phyloP scores from a whole-genome alignment of 192 early-diverging fungal species.

The Umbelopsis vinacea region DNA sequence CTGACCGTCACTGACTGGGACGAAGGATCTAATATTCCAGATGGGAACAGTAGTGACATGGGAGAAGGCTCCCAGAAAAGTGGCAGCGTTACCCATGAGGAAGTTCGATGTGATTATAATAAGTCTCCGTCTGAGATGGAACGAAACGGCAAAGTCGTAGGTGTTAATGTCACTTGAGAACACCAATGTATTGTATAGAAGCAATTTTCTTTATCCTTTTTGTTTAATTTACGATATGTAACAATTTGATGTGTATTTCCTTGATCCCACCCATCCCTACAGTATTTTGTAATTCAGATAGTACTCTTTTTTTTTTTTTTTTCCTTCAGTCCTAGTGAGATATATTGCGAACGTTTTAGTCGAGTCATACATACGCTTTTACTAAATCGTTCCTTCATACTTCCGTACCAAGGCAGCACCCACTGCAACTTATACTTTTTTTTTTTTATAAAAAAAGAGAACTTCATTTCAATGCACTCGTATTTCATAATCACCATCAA shows the following conservation, averaged over 20 bases:
- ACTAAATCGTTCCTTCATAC: no score
- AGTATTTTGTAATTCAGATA: no score
- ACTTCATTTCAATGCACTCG: no score
- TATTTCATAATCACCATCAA: no score
- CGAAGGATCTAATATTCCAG: conserved; percentile 12
- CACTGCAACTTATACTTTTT: no score
- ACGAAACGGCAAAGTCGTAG: conserved; percentile 7
- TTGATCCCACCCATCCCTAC: neutral
- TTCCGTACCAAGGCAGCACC: no score
- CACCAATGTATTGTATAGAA: conserved; percentile 4
- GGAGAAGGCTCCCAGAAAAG: neutral
- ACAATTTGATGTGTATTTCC: neutral
- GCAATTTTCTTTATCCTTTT: neutral
- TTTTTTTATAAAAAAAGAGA: no score
- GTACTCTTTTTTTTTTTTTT: no score
- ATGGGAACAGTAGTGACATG: neutral
- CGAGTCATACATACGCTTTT: no score
- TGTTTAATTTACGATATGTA: no score
- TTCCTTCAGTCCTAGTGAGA: no score
- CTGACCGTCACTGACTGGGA: neutral
- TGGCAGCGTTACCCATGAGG: neutral
- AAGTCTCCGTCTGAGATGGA: conserved; percentile 9
- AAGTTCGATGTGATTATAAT: neutral
- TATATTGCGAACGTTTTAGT: no score
- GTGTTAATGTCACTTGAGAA: conserved; percentile 15